phyloP scores from a whole-genome alignment of 495 filamentous ascomycete species.

The Lentithecium fluviatile region DNA sequence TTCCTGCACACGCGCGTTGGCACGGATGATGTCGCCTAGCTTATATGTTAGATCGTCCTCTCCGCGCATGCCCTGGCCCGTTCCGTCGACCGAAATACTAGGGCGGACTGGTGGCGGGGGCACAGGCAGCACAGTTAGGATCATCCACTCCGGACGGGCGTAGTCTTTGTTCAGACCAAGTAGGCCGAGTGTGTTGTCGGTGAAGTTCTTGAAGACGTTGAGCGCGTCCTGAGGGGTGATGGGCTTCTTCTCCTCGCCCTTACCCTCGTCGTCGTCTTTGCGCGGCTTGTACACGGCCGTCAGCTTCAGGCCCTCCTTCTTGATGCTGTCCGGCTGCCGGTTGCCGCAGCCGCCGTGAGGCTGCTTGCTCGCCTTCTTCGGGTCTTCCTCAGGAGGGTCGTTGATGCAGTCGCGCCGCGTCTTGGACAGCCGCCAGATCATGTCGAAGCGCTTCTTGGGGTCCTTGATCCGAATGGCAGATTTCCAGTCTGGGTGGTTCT shows the following conservation, averaged over 20 bases:
- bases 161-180: slow-evolving; percentile 92
- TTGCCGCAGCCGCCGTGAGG: slow-evolving; percentile 92
- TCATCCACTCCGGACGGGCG: slow-evolving; percentile 97
- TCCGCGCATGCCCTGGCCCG: slow-evolving; percentile 79
- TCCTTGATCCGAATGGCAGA: slow-evolving; percentile 80
- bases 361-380: slow-evolving; percentile 47
- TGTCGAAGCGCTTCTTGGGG: slow-evolving; percentile 87
- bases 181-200: slow-evolving; percentile 72
- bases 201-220: slow-evolving; percentile 80
- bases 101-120: slow-evolving; percentile 94
- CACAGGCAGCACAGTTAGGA: slow-evolving; percentile 90
- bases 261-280: slow-evolving; percentile 68
- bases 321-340: slow-evolving; percentile 73
- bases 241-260: slow-evolving; percentile 74
- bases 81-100: slow-evolving; percentile 92
- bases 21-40: slow-evolving; percentile 94
- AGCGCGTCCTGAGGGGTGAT: slow-evolving; percentile 83
- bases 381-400: slow-evolving; percentile 62
- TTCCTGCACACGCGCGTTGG: slow-evolving; percentile 88
- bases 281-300: slow-evolving; percentile 75
- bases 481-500: slow-evolving; percentile 81
- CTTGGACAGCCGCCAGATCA: slow-evolving; percentile 86
- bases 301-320: slow-evolving; percentile 79
- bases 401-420: slow-evolving; percentile 78
- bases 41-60: slow-evolving; percentile 99